Evolutionary conservation across 306 rosid species (phyloP).

Genomic region (Arachis stenosperma): DNA sequence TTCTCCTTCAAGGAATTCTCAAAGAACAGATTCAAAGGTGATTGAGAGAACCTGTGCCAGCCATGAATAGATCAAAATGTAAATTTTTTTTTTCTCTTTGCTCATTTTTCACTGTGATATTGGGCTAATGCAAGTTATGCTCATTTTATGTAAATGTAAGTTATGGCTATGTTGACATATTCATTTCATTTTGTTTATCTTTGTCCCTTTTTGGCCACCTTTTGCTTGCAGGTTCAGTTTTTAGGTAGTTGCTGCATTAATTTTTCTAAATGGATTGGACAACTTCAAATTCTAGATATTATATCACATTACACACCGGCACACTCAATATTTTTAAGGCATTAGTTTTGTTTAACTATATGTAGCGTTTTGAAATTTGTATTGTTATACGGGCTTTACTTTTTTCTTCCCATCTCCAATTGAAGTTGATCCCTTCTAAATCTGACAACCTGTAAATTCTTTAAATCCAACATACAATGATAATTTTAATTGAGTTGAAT

Average conservation of each 20-base stretch:
- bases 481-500: no score
- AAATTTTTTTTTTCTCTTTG: slow-evolving; percentile 10
- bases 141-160: slow-evolving; percentile 48
- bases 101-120: slow-evolving; percentile 30
- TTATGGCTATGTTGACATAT: slow-evolving; percentile 48
- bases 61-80: slow-evolving; percentile 65
- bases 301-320: no score
- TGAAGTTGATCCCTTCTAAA: background rate
- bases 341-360: slow-evolving; percentile 24
- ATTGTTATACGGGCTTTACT: slow-evolving; percentile 4
- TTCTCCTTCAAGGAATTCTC: slow-evolving; percentile 86
- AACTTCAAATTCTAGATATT: no score
- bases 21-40: slow-evolving; percentile 94
- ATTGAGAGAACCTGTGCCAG: slow-evolving; percentile 97
- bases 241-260: slow-evolving; percentile 37
- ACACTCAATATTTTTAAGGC: background rate
- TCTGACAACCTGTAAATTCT: no score
- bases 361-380: slow-evolving; percentile 34
- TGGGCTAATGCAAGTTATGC: slow-evolving; percentile 54
- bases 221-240: slow-evolving; percentile 53
- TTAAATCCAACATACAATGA: no score
- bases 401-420: background rate
- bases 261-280: background rate
- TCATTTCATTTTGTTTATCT: slow-evolving; percentile 35
- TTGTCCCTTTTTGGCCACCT: slow-evolving; percentile 40